phyloP scores from a whole-genome alignment of 805 yeast species.

The Candida succiphila region DNA sequence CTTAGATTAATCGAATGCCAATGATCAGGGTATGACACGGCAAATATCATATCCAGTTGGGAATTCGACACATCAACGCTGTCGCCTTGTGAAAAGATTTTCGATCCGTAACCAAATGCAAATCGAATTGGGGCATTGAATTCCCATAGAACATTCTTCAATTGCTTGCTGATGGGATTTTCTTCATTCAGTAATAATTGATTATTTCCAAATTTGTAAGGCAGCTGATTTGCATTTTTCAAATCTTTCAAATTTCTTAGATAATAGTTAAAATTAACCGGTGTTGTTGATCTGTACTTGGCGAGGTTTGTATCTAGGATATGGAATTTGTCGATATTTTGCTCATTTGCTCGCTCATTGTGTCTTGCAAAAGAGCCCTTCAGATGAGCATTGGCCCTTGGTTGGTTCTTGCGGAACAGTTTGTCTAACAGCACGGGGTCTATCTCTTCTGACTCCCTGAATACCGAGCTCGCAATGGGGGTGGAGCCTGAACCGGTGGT shows the following conservation, averaged over 20 bases:
- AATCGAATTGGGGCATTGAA: constrained; percentile 67
- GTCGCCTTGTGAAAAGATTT: constrained; percentile 71
- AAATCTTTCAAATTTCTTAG: constrained; percentile 20
- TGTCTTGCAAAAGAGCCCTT: constrained; percentile 10
- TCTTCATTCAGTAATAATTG: constrained; percentile 37
- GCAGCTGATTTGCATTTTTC: constrained; percentile 32
- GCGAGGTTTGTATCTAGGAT: constrained; percentile 17
- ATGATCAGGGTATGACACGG: constrained; percentile 60
- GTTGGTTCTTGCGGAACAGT: constrained; percentile 18
- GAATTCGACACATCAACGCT: constrained; percentile 29
- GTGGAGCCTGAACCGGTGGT: not conserved
- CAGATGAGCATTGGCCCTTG: constrained; percentile 5
- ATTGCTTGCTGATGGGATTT: constrained; percentile 27
- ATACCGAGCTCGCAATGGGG: not conserved
- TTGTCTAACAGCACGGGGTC: constrained; percentile 20
- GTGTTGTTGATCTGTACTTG: constrained; percentile 18
- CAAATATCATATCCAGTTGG: constrained; percentile 80
- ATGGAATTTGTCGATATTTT: constrained; percentile 14
- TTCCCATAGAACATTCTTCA: constrained; percentile 39
- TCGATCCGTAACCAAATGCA: constrained; percentile 93
- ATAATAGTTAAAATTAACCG: constrained; percentile 25
- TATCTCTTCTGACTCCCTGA: constrained; percentile 8
- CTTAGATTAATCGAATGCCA: constrained; percentile 72
- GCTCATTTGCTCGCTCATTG: constrained; percentile 11
- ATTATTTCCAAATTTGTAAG: constrained; percentile 49